phyloP scores from a whole-genome alignment of 768 basidiomycete genomes.

The Butyriboletus loyo region DNA sequence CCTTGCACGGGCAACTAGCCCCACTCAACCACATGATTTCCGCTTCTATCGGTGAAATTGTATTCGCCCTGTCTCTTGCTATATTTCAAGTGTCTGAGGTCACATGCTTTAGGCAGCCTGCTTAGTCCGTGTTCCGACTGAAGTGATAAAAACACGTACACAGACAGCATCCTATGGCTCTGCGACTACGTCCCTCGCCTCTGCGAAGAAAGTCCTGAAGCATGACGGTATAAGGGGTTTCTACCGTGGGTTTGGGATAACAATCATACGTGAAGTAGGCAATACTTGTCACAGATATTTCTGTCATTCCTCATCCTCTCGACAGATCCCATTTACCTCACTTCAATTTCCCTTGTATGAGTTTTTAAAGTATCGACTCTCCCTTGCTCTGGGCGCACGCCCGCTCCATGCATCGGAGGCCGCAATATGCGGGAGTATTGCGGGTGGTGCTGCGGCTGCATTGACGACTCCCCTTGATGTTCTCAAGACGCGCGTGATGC shows the following conservation, averaged over 20 bases:
- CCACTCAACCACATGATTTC: constrained; percentile 63
- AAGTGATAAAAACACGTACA: constrained; percentile 91
- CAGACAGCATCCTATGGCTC: constrained; percentile 80
- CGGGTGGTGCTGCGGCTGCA: constrained; percentile 87
- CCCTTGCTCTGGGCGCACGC: constrained; percentile 50
- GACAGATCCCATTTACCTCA: constrained; percentile 92
- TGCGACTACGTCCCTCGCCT: constrained; percentile 57
- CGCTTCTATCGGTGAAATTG: constrained; percentile 61
- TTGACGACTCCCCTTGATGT: constrained; percentile 95
- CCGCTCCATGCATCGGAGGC: constrained; percentile 69
- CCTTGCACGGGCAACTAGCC: constrained; percentile 55
- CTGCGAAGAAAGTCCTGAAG: constrained; percentile 52
- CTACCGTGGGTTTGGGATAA: constrained; percentile 84
- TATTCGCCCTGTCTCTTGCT: constrained; percentile 23
- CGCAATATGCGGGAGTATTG: constrained; percentile 85
- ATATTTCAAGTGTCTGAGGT: constrained; percentile 10
- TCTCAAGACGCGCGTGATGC: constrained; percentile 95
- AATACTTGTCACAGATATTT: not conserved
- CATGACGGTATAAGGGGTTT: constrained; percentile 74
- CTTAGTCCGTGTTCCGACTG: constrained; percentile 90
- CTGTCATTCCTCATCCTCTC: constrained; percentile 4
- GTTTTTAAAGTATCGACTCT: constrained; percentile 68
- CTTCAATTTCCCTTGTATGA: constrained; percentile 97
- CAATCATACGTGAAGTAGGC: constrained; percentile 63
- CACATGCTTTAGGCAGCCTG: constrained; percentile 65